These are phyloP conservation scores for Cyclotella baltica DNA, from an alignment of 108 stramenopile species.

Conservation along the genomic window DNA sequence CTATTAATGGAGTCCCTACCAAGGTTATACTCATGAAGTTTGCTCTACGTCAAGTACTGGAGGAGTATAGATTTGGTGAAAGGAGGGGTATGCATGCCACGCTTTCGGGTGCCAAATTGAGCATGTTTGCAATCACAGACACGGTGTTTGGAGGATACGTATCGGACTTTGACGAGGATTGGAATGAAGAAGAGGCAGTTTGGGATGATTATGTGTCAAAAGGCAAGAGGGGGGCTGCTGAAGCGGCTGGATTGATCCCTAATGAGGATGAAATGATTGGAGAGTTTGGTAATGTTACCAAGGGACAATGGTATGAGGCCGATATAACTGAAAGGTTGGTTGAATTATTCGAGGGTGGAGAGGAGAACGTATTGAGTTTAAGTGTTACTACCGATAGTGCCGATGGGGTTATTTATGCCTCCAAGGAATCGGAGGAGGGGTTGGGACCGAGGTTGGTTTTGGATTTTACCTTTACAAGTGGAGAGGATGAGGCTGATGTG, in stretches of 20 bases:
- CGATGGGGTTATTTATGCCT: constrained; percentile 40
- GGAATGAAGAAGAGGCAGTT: constrained; percentile 26
- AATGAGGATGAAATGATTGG: not conserved
- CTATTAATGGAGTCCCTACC: constrained; percentile 15
- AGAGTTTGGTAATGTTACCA: constrained; percentile 8
- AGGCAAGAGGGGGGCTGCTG: not conserved
- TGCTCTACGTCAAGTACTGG: not conserved
- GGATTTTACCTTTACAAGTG: constrained; percentile 13
- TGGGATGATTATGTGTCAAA: constrained; percentile 30
- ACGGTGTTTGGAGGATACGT: constrained; percentile 33
- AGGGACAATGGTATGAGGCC: constrained; percentile 16
- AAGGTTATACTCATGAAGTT: constrained; percentile 29
- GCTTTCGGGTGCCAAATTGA: constrained; percentile 4
- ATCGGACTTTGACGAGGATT: constrained; percentile 1
- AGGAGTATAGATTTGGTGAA: not conserved
- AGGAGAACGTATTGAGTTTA: constrained; percentile 5
- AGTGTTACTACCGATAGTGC: constrained; percentile 35
- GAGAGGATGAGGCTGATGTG: not conserved
- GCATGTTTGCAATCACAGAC: constrained; percentile 19
- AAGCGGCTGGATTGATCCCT: not conserved
- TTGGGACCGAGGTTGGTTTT: constrained; percentile 30
- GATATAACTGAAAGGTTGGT: constrained; percentile 20
- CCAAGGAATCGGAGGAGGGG: constrained; percentile 29
- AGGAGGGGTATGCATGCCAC: not conserved
- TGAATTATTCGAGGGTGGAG: constrained; percentile 13